Conservation (phyloP, 1,284 basidiomycete genomes). For the Tylopilus sp. region DNA sequence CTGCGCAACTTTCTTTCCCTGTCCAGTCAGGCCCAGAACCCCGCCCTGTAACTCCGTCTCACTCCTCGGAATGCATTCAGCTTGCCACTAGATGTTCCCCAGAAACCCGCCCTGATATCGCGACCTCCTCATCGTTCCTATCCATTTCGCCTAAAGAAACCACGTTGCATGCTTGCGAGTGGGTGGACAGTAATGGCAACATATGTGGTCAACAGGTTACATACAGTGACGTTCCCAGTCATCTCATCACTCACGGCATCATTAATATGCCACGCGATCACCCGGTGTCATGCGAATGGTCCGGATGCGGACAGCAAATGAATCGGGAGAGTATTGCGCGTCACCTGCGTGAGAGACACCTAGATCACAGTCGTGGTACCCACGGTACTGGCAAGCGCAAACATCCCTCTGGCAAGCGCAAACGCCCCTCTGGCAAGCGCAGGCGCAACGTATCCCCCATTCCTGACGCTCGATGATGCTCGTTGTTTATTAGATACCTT, state of each 20-base stretch:
- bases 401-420: not conserved
- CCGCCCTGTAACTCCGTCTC: not conserved
- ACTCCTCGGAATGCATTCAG: not conserved
- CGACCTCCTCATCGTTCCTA: not conserved
- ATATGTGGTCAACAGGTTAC: constrained; percentile 19
- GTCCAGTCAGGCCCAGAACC: not conserved
- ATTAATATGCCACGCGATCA: rapidly evolving
- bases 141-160: not conserved
- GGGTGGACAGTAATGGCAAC: constrained; percentile 11
- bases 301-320: constrained; percentile 18
- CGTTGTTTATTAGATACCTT: no score
- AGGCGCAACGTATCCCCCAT: not conserved
- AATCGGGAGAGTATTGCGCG: constrained; percentile 37
- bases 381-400: no score
- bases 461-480: not conserved
- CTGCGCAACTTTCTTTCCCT: no score
- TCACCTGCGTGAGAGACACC: constrained; percentile 34
- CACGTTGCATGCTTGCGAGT: constrained; percentile 10
- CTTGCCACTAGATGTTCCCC: not conserved
- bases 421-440: no score
- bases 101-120: no score
- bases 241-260: constrained; percentile 29
- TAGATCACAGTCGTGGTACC: constrained; percentile 27
- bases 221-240: constrained; percentile 3
- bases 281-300: constrained; percentile 26